These are phyloP conservation scores for Stromatinia cepivora DNA, from an alignment of 2,329 filamentous ascomycete genomes.

Conservation along the genomic window DNA sequence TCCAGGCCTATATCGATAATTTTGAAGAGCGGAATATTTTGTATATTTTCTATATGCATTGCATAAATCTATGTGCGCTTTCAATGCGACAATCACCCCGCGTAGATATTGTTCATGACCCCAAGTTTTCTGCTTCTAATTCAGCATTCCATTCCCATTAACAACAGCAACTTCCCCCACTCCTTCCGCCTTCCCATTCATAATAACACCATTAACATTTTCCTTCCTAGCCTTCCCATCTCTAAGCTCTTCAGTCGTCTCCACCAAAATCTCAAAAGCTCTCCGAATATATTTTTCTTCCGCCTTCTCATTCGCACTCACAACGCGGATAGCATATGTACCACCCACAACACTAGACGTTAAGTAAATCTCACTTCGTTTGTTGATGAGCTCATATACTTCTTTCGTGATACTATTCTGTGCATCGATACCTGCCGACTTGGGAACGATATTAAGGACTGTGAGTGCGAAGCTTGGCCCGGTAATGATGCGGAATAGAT, in stretches of 20 bases:
- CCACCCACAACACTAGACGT: conserved; percentile 74
- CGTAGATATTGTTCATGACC: not conserved
- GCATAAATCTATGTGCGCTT: not conserved
- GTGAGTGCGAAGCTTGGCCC: conserved; percentile 76
- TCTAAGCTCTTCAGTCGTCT: conserved; percentile 39
- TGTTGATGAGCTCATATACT: conserved; percentile 75
- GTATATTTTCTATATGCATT: not conserved
- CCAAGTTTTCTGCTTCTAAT: not conserved
- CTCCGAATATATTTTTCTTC: conserved; percentile 71
- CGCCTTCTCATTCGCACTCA: conserved; percentile 68
- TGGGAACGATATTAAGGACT: conserved; percentile 65
- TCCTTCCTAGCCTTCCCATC: conserved; percentile 23
- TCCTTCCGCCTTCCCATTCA: conserved; percentile 28
- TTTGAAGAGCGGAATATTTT: not conserved
- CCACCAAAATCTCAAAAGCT: conserved; percentile 73
- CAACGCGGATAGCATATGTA: conserved; percentile 76
- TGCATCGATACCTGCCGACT: conserved; percentile 45
- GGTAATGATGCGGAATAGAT: conserved; percentile 76
- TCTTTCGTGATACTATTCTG: conserved; percentile 69
- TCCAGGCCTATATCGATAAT: not conserved
- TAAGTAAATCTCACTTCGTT: conserved; percentile 75
- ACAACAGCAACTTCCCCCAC: conserved; percentile 27
- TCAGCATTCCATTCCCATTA: conserved; percentile 27
- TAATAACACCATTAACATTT: conserved; percentile 8
- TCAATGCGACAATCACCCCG: not conserved